Evolutionary conservation across 306 rosid species (phyloP), one percentile per base, ranked within the genome.

Genomic region (Citrullus colocynthis): DNA sequence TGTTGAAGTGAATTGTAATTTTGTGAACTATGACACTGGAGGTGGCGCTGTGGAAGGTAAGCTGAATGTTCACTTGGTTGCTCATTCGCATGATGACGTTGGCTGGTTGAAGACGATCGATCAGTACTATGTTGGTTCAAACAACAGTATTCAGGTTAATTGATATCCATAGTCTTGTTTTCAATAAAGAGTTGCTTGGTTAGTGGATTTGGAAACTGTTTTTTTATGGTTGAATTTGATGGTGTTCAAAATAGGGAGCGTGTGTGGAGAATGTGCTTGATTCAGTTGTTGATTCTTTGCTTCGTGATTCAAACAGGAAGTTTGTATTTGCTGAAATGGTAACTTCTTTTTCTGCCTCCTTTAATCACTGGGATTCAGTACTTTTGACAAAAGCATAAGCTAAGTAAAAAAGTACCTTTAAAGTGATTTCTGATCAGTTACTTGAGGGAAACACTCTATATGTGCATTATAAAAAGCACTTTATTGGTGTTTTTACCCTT

Each of bases 61-160:
- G 76, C 77, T 94, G 87, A 94, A 94, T 55, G 91, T 94, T 78
- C 98, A 94, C 65, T 81, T 91, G 79, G 98, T 94, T 20, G 21
- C 98, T 28, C 98, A 94, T 71, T 81, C 88, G 0, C 97, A 94
- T 36, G 98, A 94, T 17, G 98, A 94, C 57, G 98, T 94, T 6
- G 98, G 98, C 13, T 94, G 98, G 98, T 75, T 94, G 56, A 91
- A 94, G 79, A 94, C 96, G 0, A 5, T 91, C 72, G 97, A 94
- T 81, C 98, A 94, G 82, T 94, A 91, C 84, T 94, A 85, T 76
- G 91, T 94, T 82, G 98, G 98, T 32, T 85, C 96, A 51, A 91
- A 91, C 21, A 94, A 90, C 58, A 80, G 74, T 41, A 89, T 94
- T 80, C 97, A 91, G 98, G 97, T 91, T 36, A 6, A 6, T 28